Base-by-base conservation (phyloP, 73 alveolate genomes). In the Paramecium biaurelia region DNA sequence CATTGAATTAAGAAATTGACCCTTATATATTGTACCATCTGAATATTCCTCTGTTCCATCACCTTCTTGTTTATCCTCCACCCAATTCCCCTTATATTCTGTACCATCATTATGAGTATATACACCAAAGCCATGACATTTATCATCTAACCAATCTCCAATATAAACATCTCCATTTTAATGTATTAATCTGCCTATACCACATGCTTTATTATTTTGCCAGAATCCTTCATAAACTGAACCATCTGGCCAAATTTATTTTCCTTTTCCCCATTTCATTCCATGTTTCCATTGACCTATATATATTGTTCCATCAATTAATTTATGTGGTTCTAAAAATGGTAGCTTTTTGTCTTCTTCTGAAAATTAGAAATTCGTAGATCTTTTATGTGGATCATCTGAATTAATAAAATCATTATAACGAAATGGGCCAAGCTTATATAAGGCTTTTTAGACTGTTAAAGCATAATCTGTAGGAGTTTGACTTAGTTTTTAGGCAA, bases 201-300 rank as follows among this genome's bases (percentile, higher is more conserved):
- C 95, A 82, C 87, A 70, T 23, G 87, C 93, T 82, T 63, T 92
- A 32, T 85, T 85, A 10, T 92, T 23, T 68, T 92, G 18, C 95
- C 95, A 92, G 37, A 74, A 92, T 1, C 95, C 95, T 32, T 84
- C 92, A 92, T 92, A 92, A 30, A 92, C 85, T 1, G 87, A 70
- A 21, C 95, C 95, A 56, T 85, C 92, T 20, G 92, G 74, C 95
- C 95, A 92, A 20, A 85, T 72, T 84, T 92, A 42, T 38, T 85
- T 85, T 4, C 95, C 95, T 37, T 57, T 56, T 15, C 95, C 95
- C 70, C 85, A 76, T 56, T 76, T 76, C 47, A 57, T 26, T 8
- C 92, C 95, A 74, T 74, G 34, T 32, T 58, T 85, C 92, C 92
- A 92, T 74, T 63, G n/a, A 15, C 95, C 95, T 4, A 72, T 92